Evolutionary conservation across 352 stramenopile genomes (phyloP), one percentile per base, ranked within the genome.

Genomic region (Achlya hypogyna): DNA sequence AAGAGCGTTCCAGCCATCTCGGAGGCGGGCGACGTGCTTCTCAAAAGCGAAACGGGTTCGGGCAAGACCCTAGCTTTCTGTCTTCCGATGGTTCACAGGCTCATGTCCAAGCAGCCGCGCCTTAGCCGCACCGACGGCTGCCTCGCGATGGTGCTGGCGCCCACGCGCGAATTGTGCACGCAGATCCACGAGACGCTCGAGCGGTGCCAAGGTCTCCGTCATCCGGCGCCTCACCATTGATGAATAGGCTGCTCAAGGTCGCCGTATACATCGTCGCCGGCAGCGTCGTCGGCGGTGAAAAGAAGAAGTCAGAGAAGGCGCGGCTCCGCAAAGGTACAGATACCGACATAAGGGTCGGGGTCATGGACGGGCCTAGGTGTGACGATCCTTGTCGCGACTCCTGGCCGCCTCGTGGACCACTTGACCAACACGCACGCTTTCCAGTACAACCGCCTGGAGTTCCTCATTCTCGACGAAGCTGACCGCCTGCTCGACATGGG

Each of bases 381-480:
- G 23, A 34, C 60, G 51, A 95, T 99, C 28, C 78, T 99, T 0
- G 93, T 99, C 31, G 96, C 96, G 18, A 99, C 97, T 22, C 98
- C 97, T 6, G 97, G 97, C 43, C 85, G 98, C 71, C 78, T 99
- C 6, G 81, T 99, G 6, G 97, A 99, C 72, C 74, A 99, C 51
- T 75, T 99, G 29, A 88, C 98, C 22, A 72, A 77, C 53, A 74
- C 69, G 25, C 54, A 75, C 18, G 29, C 69, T 1, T 58, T 71
- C 51, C 42, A 58, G 20, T 68, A 78, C 35, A 63, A 53, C 8
- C 31, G 60, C 20, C 90, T 99, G 51, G 94, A 98, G 72, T 92
- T 98, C 77, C 76, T 99, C 54, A 96, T 99, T 58, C 83, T 99
- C 23, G 97, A 99, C 74, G 97, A 99, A 79, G 97, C 97, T 27